Conservation (phyloP, 2,329 filamentous ascomycete species). For the Aplosporella prunicola region DNA sequence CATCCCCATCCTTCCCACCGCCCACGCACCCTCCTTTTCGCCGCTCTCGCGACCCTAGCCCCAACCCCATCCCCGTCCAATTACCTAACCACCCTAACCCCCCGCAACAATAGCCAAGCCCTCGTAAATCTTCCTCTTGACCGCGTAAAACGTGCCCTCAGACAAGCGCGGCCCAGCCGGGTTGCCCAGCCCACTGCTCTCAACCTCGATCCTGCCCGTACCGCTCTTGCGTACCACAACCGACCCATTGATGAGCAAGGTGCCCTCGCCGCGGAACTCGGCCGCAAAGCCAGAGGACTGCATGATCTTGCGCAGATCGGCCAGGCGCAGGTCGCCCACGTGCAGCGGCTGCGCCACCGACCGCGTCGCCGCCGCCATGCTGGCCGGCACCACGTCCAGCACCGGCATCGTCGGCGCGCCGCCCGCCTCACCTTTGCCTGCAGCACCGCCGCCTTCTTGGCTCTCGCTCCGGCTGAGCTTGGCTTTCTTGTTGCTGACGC, state of each 20-base stretch:
- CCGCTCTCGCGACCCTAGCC: too few species aligned
- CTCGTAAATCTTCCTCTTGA: constrained; percentile 86
- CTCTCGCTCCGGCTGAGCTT: constrained; percentile 41
- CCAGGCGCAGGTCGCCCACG: constrained; percentile 83
- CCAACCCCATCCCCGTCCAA: too few species aligned
- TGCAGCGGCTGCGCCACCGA: constrained; percentile 80
- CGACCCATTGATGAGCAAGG: constrained; percentile 74
- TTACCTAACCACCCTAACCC: constrained; percentile 26
- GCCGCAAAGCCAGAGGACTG: constrained; percentile 72
- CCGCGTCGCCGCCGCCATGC: constrained; percentile 61
- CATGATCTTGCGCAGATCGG: constrained; percentile 79
- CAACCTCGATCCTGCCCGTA: constrained; percentile 80
- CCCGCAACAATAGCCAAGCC: constrained; percentile 84
- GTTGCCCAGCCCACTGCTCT: constrained; percentile 49
- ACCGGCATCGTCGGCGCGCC: constrained; percentile 38
- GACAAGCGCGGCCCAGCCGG: constrained; percentile 31
- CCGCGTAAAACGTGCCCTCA: constrained; percentile 69
- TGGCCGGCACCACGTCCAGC: constrained; percentile 50
- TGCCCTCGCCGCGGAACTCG: constrained; percentile 90
- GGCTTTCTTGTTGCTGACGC: constrained; percentile 38
- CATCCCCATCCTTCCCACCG: too few species aligned
- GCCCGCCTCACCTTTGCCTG: constrained; percentile 14
- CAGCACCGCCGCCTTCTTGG: constrained; percentile 22
- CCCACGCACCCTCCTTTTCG: too few species aligned
- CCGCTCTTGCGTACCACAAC: constrained; percentile 84